Evolutionary conservation across 257 asterid genomes (phyloP), one percentile per base, ranked within the genome.

Genomic region (Phtheirospermum japonicum): DNA sequence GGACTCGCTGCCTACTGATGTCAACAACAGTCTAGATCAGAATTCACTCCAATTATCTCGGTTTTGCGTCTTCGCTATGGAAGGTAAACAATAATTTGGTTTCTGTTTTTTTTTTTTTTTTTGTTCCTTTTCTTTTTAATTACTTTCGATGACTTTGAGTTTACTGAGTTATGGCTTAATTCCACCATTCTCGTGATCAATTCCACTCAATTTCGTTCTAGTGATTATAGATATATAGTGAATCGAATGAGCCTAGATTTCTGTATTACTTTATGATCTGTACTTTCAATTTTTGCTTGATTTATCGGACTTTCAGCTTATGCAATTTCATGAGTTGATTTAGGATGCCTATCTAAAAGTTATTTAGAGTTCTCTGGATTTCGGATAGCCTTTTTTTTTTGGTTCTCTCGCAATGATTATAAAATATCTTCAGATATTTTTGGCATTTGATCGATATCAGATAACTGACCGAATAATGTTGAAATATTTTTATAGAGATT

Each of bases 21-120:
- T 61, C 82, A 73, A 73, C 28, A 23, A 3, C 76, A 73, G 69
- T 76, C 82, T 73, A 76, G 69, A 57, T 26, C 42, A 37, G 16
- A 52, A 32, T 5, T 34, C 31, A 13, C 73, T 66, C 73, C 70
- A 59, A 9, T 34, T 30, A 63, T 54, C 48, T 56, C 26, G 60
- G 34, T 14, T 57, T 19, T 2, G 31, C 49, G 32, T 30, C 75
- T 54, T 69, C 59, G 63, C 73, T 52, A 76, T 76, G 82, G 82
- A 67, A 73, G 82, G 82, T 77, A 61, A 65, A 40, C 66, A 4
- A 10, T 18, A 40, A 55, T 60, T 66, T 46, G 30, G 23, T 48
- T 56, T 33, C 8, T 11, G n/a, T 45, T 32, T 31, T 59, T 54
- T n/a, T 1, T 61, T 59, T 49, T 56, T 20, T 14, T 30, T 16